Percentiles rank a stretch among this genome's conserved stretches.
Evolutionary conservation across 2,329 filamentous ascomycete genomes (phyloP).

Genomic region (Graphilbum sp.): DNA sequence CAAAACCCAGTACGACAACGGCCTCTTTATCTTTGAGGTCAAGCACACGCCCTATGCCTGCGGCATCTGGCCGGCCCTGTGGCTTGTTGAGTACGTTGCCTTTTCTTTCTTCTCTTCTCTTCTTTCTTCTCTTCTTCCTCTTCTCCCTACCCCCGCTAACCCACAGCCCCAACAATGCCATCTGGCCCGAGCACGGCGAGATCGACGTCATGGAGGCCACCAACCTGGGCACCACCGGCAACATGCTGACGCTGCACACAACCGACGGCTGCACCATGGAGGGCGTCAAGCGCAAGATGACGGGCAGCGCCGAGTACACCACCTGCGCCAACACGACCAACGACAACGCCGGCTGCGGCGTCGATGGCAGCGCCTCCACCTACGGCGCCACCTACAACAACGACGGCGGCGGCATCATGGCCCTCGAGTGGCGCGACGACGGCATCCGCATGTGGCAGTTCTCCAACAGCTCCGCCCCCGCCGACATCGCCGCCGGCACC

Average conservation of each 20-base stretch:
- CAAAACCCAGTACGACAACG: conserved; percentile 40
- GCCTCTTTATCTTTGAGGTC: conserved; percentile 53
- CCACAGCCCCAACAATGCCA: conserved; percentile 34
- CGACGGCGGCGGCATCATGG: conserved; percentile 40
- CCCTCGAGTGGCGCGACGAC: conserved; percentile 41
- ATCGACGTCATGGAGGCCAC: conserved; percentile 28
- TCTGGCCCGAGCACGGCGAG: conserved; percentile 27
- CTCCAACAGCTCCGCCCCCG: conserved; percentile 26
- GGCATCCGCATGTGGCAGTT: conserved; percentile 52
- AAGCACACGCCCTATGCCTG: conserved; percentile 47
- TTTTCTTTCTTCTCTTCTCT: background rate
- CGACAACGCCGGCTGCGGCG: conserved; percentile 40
- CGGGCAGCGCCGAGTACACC: conserved; percentile 22
- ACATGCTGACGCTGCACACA: conserved; percentile 45
- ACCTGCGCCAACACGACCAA: conserved; percentile 30
- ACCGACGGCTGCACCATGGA: conserved; percentile 32
- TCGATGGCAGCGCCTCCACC: conserved; percentile 23
- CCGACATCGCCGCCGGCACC: conserved; percentile 28
- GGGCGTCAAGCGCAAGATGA: conserved; percentile 35
- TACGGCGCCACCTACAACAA: conserved; percentile 37
- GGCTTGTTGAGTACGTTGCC: conserved; percentile 36
- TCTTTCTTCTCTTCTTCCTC: background rate
- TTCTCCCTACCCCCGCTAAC: background rate
- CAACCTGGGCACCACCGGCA: conserved; percentile 30
- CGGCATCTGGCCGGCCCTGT: conserved; percentile 49